A percentile compares a stretch with the other conserved stretches of the same genome.
These are phyloP conservation scores for Pseudogymnoascus sp. DNA, from an alignment of 2,329 filamentous ascomycete species.

Conservation along the genomic window DNA sequence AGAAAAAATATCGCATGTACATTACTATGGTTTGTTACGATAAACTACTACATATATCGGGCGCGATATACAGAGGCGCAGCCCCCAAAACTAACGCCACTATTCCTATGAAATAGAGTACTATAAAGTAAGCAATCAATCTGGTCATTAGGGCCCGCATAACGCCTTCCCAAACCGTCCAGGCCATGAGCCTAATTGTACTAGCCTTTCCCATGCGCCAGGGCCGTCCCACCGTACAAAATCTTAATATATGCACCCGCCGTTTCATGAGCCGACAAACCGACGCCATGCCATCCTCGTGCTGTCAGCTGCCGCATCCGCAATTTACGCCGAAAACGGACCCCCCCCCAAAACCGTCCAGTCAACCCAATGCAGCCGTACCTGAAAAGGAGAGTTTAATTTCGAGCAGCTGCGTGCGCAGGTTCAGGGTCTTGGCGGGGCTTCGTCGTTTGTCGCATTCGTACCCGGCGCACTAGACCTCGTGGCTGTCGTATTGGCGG, in stretches of 20 bases:
- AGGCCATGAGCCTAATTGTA: slow-evolving; percentile 8
- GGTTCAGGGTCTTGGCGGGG: slow-evolving; percentile 1
- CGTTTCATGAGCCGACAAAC: slow-evolving; percentile 2
- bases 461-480: background rate
- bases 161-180: slow-evolving; percentile 4
- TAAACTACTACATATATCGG: background rate
- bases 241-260: slow-evolving; percentile 1
- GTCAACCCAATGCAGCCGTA: background rate
- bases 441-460: background rate
- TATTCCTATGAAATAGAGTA: background rate
- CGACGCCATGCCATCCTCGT: background rate
- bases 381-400: slow-evolving; percentile 7
- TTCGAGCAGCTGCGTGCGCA: background rate
- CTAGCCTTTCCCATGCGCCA: slow-evolving; percentile 3
- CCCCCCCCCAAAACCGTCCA: background rate
- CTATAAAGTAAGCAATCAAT: slow-evolving; percentile 7
- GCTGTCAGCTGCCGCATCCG: background rate
- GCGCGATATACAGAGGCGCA: background rate
- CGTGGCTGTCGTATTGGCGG: background rate
- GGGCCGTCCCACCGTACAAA: slow-evolving; percentile 4
- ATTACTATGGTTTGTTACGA: slow-evolving; percentile 1
- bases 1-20: background rate
- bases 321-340: background rate
- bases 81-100: background rate
- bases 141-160: slow-evolving; percentile 5